Conservation (phyloP, 2,329 filamentous ascomycete genomes). For the Pseudophaeomoniella oleicola region DNA sequence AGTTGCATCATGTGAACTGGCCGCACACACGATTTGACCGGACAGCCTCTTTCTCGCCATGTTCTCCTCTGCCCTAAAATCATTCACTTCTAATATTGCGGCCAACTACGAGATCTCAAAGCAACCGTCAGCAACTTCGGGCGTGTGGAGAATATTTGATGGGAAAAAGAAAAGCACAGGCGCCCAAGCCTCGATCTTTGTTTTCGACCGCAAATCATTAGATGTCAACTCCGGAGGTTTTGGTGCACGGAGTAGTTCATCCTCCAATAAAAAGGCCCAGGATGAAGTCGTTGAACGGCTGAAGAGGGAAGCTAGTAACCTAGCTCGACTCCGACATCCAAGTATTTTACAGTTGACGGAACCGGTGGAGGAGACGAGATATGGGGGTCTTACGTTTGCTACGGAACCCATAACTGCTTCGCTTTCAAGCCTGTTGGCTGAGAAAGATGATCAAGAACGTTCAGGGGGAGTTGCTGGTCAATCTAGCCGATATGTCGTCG, state of each 20-base stretch:
- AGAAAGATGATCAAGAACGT: conserved; percentile 74
- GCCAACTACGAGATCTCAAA: conserved; percentile 77
- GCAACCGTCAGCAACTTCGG: conserved; percentile 62
- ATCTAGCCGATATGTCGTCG: conserved; percentile 65
- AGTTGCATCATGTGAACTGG: not conserved
- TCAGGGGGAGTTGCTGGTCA: conserved; percentile 47
- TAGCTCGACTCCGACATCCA: conserved; percentile 79
- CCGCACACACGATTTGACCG: too few relatives aligned
- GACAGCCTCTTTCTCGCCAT: too few relatives aligned
- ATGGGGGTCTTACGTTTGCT: conserved; percentile 85
- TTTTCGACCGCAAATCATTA: conserved; percentile 81
- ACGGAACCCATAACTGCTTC: conserved; percentile 85
- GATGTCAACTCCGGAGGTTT: conserved; percentile 51
- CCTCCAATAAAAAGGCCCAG: conserved; percentile 61
- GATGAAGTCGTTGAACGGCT: conserved; percentile 85
- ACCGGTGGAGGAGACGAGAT: conserved; percentile 85
- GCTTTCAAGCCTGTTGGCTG: conserved; percentile 64
- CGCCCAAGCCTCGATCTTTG: conserved; percentile 78
- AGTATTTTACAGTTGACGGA: conserved; percentile 86
- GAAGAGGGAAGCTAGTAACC: conserved; percentile 78
- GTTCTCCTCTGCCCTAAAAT: conserved; percentile 90
- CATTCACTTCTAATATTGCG: conserved; percentile 84
- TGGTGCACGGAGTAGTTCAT: conserved; percentile 44
- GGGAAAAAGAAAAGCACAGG: conserved; percentile 92
- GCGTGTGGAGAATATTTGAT: conserved; percentile 95